Evolutionary conservation across 2,329 filamentous ascomycete genomes (phyloP), one percentile per base, ranked within the genome.

Genomic region (Curvularia hawaiiensis): DNA sequence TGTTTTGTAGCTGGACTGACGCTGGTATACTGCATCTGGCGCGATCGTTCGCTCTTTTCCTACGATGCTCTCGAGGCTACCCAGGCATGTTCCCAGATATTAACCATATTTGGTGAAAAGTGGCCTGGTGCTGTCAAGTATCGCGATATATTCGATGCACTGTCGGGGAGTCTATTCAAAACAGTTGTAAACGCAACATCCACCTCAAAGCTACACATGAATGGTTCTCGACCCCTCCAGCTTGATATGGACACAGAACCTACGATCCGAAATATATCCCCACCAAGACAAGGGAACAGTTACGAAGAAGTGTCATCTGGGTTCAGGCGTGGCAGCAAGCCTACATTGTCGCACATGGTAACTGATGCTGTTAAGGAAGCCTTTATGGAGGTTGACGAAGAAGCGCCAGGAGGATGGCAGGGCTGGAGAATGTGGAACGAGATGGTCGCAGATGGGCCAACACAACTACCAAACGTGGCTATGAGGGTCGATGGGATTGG

Each of bases 391-490:
- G 66, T 67, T 1, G 67, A 70, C 16, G 67, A 70, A 45, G 67
- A 70, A 48, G 62, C 65, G 1, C 67, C 67, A 0, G 66, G 66
- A n/a, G 65, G 68, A 2, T 68, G 64, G 66, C 68, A 69, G 41
- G 66, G 68, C 8, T 71, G 66, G 68, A 54, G 67, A 10, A 62
- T 70, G 35, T 70, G 65, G 60, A 71, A 70, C 22, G 66, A 70
- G 14, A 69, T 70, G 66, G 67, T 70, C 3, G 56, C 51, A 24
- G 47, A 61, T 9, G 50, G 58, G 4, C 18, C 44, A 8, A 24
- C 30, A 1, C 31, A 49, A 2, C 16, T 46, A 4, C 30, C 35
- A 14, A 38, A 20, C 26, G 39, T 46, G 18, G 35, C 35, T 1
- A 43, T 56, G 39, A 49, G 50, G 28, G 33, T 46, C 6, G 45